Evolutionary conservation across 371 early-diverging fungal species (phyloP), one percentile per base, ranked within the genome.

Genomic region (Apophysomyces ossiformis): DNA sequence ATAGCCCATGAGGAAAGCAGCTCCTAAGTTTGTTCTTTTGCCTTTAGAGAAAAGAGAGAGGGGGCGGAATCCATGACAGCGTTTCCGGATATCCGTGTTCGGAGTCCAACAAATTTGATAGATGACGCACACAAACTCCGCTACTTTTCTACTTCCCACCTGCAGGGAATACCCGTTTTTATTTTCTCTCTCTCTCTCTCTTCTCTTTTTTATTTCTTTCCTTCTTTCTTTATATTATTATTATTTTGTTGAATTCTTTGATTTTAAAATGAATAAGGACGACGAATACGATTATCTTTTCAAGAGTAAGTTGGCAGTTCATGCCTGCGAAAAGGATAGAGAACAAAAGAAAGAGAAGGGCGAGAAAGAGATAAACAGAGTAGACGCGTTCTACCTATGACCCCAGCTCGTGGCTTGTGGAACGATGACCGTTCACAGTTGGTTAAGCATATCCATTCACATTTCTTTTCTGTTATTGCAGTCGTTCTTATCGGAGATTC

Each of bases 401-500:
- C 41, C 41, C 21, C 11, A 44, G 13, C 18, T 21, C 0, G 45
- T 21, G 45, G n/a, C 45, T 98, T 65, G 99, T 98, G 61, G 26
- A 60, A 47, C 12, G 46, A 12, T 68, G 45, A 37, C 32, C 32
- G 32, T 26, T 26, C 32, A 3, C 32, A 26, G 32, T 26, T 26
- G 32, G 32, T 26, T 26, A 26, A 26, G 32, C 32, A 26, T 26
- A 26, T 26, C 32, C 32, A 26, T 26, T 26, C 2, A 26, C 32
- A 26, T 26, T 64, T 71, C 38, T 67, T 16, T 60, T 47, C 45
- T 63, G 35, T 45, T 66, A 37, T 60, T 37, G 7, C 68, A 95
- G 99, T 99, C 80, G 99, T 99, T 12, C 87, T 99, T 61, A 99
- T 99, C 84, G 99, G 99, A 57, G 99, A 99, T 81, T 97, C 99